Percentiles rank a stretch among this genome's conserved stretches.
These are phyloP conservation scores for Truncatella angustata DNA, from an alignment of 2,329 filamentous ascomycete genomes.

Conservation along the genomic window DNA sequence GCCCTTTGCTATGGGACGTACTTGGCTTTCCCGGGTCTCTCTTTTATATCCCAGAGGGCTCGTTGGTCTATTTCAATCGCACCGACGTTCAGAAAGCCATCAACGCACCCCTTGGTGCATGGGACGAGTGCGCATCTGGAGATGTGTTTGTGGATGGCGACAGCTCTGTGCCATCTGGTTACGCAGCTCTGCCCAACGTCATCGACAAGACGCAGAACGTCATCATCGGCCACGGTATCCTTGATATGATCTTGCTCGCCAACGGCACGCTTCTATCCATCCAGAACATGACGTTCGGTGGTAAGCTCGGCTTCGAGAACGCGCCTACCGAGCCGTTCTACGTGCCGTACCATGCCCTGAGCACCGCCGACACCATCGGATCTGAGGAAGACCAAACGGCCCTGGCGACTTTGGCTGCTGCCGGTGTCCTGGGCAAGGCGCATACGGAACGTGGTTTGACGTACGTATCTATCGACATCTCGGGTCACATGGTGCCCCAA, in stretches of 20 bases:
- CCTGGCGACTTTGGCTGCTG: constrained; percentile 49
- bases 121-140: constrained; percentile 22
- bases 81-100: constrained; percentile 67
- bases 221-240: constrained; percentile 69
- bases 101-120: constrained; percentile 51
- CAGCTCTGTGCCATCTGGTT: constrained; percentile 50
- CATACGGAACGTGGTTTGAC: constrained; percentile 77
- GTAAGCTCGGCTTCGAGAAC: constrained; percentile 65
- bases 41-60: constrained; percentile 61
- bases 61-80: constrained; percentile 68
- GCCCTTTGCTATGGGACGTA: constrained; percentile 64
- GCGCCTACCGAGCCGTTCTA: constrained; percentile 62
- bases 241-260: constrained; percentile 66
- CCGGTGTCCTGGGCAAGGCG: constrained; percentile 67
- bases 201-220: constrained; percentile 73
- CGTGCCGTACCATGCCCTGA: constrained; percentile 62
- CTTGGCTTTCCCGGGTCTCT: constrained; percentile 57
- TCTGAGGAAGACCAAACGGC: constrained; percentile 17
- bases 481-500: constrained; percentile 68
- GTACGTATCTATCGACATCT: constrained; percentile 49
- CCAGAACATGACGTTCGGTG: constrained; percentile 81
- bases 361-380: constrained; percentile 23
- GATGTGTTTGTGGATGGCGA: constrained; percentile 44
- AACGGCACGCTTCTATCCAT: constrained; percentile 71
- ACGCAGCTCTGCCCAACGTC: constrained; percentile 63